A percentile compares a stretch with the other conserved stretches of the same genome.
Evolutionary conservation across 1,284 basidiomycete genomes (phyloP).

Genomic region (Ceratobasidium sp.): DNA sequence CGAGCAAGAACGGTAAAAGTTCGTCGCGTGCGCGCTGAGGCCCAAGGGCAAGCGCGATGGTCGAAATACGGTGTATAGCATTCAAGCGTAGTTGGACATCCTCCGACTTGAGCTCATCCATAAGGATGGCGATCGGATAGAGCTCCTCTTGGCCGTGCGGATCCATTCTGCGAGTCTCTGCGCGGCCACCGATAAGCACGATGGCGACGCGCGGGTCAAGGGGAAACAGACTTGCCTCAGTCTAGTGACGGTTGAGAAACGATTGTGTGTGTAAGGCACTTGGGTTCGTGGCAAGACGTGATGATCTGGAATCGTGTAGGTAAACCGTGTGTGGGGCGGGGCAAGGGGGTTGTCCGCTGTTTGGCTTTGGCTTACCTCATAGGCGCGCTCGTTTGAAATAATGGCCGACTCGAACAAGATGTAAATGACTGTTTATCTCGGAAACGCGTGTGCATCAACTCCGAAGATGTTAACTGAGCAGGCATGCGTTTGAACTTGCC

Average conservation of each 20-base stretch:
- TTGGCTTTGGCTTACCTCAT: constrained; percentile 21
- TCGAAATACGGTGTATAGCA: constrained; percentile 97
- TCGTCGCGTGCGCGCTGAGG: constrained; percentile 95
- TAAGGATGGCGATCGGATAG: constrained; percentile 63
- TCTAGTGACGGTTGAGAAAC: constrained; percentile 25
- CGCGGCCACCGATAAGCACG: constrained; percentile 15
- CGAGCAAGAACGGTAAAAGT: constrained; percentile 95
- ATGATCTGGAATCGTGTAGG: constrained; percentile 38
- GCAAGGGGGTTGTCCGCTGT: constrained; percentile 33
- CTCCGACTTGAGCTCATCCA: constrained; percentile 95
- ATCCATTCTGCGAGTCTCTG: constrained; percentile 34
- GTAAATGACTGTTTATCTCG: too few species aligned
- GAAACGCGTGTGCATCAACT: too few species aligned
- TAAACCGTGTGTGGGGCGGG: constrained; percentile 25
- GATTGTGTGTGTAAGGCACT: constrained; percentile 23
- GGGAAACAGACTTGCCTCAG: constrained; percentile 28
- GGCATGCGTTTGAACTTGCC: too few species aligned
- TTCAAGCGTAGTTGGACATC: constrained; percentile 93
- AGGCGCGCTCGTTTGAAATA: constrained; percentile 23
- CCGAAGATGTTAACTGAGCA: too few species aligned
- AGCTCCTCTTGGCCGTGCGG: constrained; percentile 42
- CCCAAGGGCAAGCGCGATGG: constrained; percentile 96
- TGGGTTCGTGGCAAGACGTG: constrained; percentile 29
- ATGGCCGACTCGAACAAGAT: constrained; percentile 11
- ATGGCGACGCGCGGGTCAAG: background rate